A percentile compares a stretch with the other conserved stretches of the same genome.
phyloP scores from a whole-genome alignment of 805 yeast species.

The Zygosaccharomyces rouxii region DNA sequence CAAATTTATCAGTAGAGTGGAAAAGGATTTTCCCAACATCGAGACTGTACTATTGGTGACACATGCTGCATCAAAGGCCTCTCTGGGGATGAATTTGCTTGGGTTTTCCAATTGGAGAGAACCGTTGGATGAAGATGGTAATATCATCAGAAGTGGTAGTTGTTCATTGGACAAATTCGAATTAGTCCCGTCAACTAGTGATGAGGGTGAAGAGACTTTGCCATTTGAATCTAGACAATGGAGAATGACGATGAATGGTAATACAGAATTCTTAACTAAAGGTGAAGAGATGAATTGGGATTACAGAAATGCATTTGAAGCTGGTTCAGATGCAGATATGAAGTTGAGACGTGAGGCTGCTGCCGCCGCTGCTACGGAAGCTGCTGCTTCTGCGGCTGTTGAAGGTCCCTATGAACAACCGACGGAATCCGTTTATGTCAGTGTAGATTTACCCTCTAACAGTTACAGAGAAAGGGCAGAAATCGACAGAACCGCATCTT shows the following conservation, averaged over 20 bases:
- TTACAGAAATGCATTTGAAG: constrained; percentile 70
- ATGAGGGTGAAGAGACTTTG: constrained; percentile 12
- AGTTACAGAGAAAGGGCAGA: constrained; percentile 30
- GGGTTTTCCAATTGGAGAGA: constrained; percentile 50
- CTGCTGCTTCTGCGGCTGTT: constrained; percentile 15
- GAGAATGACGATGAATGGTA: constrained; percentile 66
- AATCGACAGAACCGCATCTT: constrained; percentile 38
- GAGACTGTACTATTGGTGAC: constrained; percentile 69
- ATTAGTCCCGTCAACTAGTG: not conserved
- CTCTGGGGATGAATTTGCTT: constrained; percentile 73
- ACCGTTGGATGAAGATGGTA: constrained; percentile 44
- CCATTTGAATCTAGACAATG: constrained; percentile 42
- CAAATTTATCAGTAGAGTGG: constrained; percentile 54
- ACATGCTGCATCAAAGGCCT: constrained; percentile 92
- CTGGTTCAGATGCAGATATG: constrained; percentile 86
- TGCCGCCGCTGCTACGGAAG: constrained; percentile 20
- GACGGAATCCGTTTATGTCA: constrained; percentile 46
- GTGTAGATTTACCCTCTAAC: constrained; percentile 47
- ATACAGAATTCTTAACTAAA: constrained; percentile 57
- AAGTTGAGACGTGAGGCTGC: constrained; percentile 43
- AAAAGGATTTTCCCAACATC: constrained; percentile 52
- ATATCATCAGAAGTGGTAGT: constrained; percentile 66
- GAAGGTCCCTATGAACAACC: constrained; percentile 34
- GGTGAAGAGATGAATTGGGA: constrained; percentile 97
- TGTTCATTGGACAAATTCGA: constrained; percentile 74